Conservation (phyloP, 805 yeast species). For the Candida ficus region DNA sequence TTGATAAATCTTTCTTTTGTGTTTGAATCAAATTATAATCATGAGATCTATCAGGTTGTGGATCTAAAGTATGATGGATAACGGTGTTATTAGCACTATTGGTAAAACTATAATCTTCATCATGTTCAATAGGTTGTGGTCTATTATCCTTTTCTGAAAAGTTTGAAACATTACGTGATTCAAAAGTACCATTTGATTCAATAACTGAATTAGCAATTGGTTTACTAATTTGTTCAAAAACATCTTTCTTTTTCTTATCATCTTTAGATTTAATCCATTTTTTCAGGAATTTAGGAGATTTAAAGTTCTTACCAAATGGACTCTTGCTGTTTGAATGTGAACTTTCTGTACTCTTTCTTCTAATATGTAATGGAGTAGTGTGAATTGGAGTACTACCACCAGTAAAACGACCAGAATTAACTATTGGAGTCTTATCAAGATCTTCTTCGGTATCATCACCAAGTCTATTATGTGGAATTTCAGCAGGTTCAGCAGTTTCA, state of each 20-base stretch:
- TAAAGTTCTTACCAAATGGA: conserved; percentile 5
- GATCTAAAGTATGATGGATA: conserved; percentile 6
- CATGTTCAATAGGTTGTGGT: neutral
- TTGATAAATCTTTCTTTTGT: neutral
- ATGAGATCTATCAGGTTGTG: neutral
- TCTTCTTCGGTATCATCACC: neutral
- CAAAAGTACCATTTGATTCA: conserved; percentile 8
- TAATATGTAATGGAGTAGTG: conserved; percentile 7
- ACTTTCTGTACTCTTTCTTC: conserved; percentile 4
- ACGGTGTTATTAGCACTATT: conserved; percentile 21
- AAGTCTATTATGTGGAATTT: neutral
- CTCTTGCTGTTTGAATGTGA: neutral
- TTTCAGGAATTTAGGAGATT: conserved; percentile 21
- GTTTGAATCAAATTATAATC: neutral
- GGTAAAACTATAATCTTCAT: conserved; percentile 17
- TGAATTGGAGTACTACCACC: too few species aligned
- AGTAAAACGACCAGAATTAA: conserved; percentile 1
- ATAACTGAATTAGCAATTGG: conserved; percentile 9
- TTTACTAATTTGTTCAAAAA: conserved; percentile 16
- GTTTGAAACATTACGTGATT: conserved; percentile 7
- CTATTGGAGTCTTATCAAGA: conserved; percentile 4
- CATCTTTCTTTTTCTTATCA: conserved; percentile 12
- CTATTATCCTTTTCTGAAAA: conserved; percentile 1
- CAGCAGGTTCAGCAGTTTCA: neutral
- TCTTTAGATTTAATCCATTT: conserved; percentile 19